phyloP scores from a whole-genome alignment of 257 asterid genomes.

The Salvia rosmarinus region DNA sequence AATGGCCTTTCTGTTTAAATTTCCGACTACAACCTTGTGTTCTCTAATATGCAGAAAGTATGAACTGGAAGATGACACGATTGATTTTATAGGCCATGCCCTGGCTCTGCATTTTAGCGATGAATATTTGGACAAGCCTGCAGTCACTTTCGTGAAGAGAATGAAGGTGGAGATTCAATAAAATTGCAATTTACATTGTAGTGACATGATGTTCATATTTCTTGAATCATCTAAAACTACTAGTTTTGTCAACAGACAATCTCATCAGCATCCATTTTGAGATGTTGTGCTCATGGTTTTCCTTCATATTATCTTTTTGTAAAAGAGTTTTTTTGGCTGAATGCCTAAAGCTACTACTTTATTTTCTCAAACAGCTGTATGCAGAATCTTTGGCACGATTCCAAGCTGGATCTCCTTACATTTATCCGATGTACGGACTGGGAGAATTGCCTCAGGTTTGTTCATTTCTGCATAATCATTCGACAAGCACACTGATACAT shows the following conservation, averaged over 20 bases:
- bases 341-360: background rate
- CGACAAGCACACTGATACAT: background rate
- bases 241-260: too few relatives aligned
- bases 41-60: slow-evolving; percentile 66
- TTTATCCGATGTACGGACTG: slow-evolving; percentile 93
- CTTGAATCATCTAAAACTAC: too few relatives aligned
- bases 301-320: too few relatives aligned
- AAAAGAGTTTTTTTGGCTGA: too few relatives aligned
- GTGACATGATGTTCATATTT: too few relatives aligned
- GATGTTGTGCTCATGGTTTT: too few relatives aligned
- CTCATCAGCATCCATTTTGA: too few relatives aligned
- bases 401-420: slow-evolving; percentile 95
- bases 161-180: slow-evolving; percentile 60
- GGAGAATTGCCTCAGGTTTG: slow-evolving; percentile 99
- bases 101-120: slow-evolving; percentile 79
- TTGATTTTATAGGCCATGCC: slow-evolving; percentile 94
- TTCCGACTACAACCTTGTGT: slow-evolving; percentile 1
- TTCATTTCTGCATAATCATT: slow-evolving; percentile 27
- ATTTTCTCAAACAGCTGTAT: slow-evolving; percentile 64
- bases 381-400: slow-evolving; percentile 98
- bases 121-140: slow-evolving; percentile 86
- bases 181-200: background rate
- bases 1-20: too few relatives aligned
- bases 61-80: slow-evolving; percentile 90
- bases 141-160: slow-evolving; percentile 78